Percentiles rank a stretch among this genome's conserved stretches.
Evolutionary conservation across 805 yeast genomes (phyloP).

Genomic region (Metschnikowia lachancei): DNA sequence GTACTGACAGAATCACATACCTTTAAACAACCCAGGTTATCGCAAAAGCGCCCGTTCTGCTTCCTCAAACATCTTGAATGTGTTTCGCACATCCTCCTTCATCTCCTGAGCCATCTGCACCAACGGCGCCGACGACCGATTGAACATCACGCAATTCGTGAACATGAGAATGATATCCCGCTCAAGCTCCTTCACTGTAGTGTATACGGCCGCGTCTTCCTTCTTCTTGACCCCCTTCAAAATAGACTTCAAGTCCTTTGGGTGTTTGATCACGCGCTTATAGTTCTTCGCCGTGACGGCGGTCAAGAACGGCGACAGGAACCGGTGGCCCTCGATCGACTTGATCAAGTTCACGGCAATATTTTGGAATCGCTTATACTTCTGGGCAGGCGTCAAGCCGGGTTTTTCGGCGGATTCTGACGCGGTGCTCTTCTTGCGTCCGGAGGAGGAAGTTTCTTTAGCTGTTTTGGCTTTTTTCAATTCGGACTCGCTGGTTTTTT

Average conservation of each 20-base stretch:
- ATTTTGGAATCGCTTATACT: conserved; percentile 53
- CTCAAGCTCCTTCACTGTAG: conserved; percentile 59
- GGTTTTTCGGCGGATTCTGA: neutral
- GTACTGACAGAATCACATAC: neutral
- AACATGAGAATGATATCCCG: conserved; percentile 72
- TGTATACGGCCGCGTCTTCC: conserved; percentile 39
- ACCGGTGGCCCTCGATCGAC: conserved; percentile 66
- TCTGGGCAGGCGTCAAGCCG: conserved; percentile 8
- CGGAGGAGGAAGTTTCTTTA: neutral
- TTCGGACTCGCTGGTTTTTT: neutral
- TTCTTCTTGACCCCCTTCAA: conserved; percentile 51
- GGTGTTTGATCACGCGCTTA: conserved; percentile 55
- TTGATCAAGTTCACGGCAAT: conserved; percentile 60
- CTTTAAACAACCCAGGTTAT: no score
- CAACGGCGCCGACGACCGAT: conserved; percentile 61
- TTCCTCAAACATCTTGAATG: conserved; percentile 58
- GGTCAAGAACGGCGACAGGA: conserved; percentile 68
- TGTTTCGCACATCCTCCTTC: conserved; percentile 62
- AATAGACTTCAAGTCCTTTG: conserved; percentile 67
- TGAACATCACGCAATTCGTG: conserved; percentile 82
- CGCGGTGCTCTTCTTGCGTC: neutral
- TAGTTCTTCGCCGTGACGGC: conserved; percentile 78
- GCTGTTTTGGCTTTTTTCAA: neutral
- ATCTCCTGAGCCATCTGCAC: conserved; percentile 63
- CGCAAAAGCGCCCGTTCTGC: conserved; percentile 31